Base-by-base conservation (phyloP, 352 stramenopile genomes). In the Thraustochytrium sp. region DNA sequence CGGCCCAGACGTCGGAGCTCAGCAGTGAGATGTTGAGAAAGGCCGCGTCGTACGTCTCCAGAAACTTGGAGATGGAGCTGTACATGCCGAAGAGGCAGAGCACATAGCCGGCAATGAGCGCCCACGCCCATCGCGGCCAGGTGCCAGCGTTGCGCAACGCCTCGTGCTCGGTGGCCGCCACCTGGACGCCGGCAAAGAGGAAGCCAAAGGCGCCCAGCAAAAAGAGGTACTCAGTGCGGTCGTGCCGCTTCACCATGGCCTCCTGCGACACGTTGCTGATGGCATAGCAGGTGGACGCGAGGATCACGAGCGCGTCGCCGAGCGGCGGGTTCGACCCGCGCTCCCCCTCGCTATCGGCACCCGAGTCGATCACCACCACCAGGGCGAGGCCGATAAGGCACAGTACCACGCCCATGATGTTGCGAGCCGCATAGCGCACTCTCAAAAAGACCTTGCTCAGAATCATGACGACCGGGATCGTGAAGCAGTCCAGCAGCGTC, bases 21-120 rank as follows among this genome's bases (percentile, higher is more conserved):
- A 99, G 93, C 73, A 99, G 86, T 13, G 93, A 98, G 54, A 99
- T 86, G 89, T 98, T 98, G 85, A 98, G 95, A 36, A 98, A 87
- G 11, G 95, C 95, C 9, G 96, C 93, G 90, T 99, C 96, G 46
- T 90, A 92, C 13, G 89, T 89, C 38, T 92, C 90, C 38, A 95
- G 83, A 72, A 96, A 96, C 13, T 77, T 89, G 72, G 92, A 94
- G 3, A 91, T 96, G 64, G 89, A 90, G 21, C 91, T 91, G 88
- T 98, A 98, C 89, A 98, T 95, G 85, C 88, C 89, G 87, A 91
- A 97, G n/a, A 91, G 76, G 68, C 90, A 94, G 84, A 89, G 38
- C 53, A 93, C 90, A 84, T 96, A 97, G 21, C 89, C 90, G 4
- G 90, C 23, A 13, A 94, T 84, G 29, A 51, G 87, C 21, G 48